These are phyloP conservation scores for Leucocoprinus sp. DNA, from an alignment of 768 basidiomycete species.

Conservation along the genomic window DNA sequence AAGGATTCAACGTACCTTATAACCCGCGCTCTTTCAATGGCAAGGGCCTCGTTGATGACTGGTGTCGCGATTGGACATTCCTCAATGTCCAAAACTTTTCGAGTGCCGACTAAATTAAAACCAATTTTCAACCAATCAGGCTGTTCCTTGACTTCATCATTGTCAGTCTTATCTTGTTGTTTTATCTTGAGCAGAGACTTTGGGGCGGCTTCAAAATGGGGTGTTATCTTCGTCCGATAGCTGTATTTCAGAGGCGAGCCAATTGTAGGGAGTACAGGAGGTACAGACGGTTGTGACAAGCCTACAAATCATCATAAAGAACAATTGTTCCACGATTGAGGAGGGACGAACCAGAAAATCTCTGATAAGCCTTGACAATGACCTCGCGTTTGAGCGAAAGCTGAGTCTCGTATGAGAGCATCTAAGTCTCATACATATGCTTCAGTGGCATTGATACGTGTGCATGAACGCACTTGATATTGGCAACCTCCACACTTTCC, in stretches of 20 bases:
- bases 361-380: conserved; percentile 74
- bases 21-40: conserved; percentile 54
- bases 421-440: conserved; percentile 36
- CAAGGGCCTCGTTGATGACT: conserved; percentile 63
- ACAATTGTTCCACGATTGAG: neutral
- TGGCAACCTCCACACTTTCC: conserved; percentile 89
- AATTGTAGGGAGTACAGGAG: conserved; percentile 63
- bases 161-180: conserved; percentile 2
- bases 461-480: conserved; percentile 58
- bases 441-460: neutral
- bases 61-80: conserved; percentile 90
- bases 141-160: conserved; percentile 18
- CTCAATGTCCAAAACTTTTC: conserved; percentile 87
- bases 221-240: conserved; percentile 96
- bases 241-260: conserved; percentile 84
- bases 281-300: conserved; percentile 48
- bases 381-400: conserved; percentile 82
- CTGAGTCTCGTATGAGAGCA: conserved; percentile 83
- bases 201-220: conserved; percentile 83
- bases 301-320: conserved; percentile 26
- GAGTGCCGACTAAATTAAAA: conserved; percentile 74
- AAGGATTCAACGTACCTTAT: conserved; percentile 41
- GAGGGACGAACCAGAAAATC: conserved; percentile 49
- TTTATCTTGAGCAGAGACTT: conserved; percentile 23
- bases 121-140: conserved; percentile 80